phyloP scores from a whole-genome alignment of 768 basidiomycete genomes.

The Boletus bicolor region DNA sequence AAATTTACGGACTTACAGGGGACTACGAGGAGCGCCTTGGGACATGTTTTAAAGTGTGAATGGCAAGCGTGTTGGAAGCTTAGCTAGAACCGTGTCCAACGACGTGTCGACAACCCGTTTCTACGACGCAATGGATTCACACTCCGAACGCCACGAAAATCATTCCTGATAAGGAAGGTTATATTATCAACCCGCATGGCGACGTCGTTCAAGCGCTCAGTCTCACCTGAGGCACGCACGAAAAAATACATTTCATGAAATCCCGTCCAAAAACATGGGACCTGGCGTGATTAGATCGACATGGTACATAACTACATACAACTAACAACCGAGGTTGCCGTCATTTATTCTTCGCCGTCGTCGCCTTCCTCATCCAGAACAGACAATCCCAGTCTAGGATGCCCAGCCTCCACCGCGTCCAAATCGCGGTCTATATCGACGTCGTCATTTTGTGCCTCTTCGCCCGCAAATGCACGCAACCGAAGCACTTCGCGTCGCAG shows the following conservation, averaged over 20 bases:
- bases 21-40: conserved; percentile 32
- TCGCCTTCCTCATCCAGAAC: conserved; percentile 34
- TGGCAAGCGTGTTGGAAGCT: not conserved
- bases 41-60: conserved; percentile 9
- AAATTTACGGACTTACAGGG: conserved; percentile 34
- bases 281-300: conserved; percentile 9
- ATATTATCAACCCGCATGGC: not conserved
- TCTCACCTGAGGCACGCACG: too few species aligned
- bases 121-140: conserved; percentile 1
- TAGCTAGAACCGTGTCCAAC: too few species aligned
- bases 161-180: conserved; percentile 19
- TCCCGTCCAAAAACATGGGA: not conserved
- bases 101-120: not conserved
- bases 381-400: conserved; percentile 19
- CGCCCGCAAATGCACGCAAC: conserved; percentile 42
- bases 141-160: conserved; percentile 29
- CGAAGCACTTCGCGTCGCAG: conserved; percentile 65
- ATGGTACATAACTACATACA: conserved; percentile 9
- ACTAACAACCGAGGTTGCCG: not conserved
- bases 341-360: conserved; percentile 26
- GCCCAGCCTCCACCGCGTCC: conserved; percentile 27
- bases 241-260: not conserved
- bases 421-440: conserved; percentile 31
- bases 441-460: conserved; percentile 19
- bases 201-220: too few species aligned